Evolutionary conservation across 2,329 filamentous ascomycete genomes (phyloP).

Genomic region (Fusarium pininemorale): DNA sequence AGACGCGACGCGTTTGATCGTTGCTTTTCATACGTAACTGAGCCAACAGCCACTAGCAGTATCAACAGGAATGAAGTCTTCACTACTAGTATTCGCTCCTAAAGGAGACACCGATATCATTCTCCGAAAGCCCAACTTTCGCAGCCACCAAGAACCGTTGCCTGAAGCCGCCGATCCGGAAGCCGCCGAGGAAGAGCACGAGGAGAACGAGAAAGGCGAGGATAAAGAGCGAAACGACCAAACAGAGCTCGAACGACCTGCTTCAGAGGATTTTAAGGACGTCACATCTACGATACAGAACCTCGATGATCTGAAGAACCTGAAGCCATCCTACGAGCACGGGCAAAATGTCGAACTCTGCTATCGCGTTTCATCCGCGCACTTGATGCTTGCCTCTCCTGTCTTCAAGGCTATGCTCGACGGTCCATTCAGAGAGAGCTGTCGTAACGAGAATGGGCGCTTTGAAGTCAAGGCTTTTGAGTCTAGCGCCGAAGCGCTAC

Average conservation of each 20-base stretch:
- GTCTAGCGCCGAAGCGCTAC: constrained; percentile 33
- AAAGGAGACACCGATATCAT: background rate
- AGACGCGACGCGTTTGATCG: background rate
- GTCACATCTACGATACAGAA: background rate
- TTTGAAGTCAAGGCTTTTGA: background rate
- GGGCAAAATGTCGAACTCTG: background rate
- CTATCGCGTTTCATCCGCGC: background rate
- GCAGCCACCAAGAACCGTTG: background rate
- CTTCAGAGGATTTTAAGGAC: too few relatives aligned
- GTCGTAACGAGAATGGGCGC: rapidly evolving
- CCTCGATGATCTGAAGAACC: background rate
- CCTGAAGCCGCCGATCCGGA: rapidly evolving
- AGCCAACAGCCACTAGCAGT: rapidly evolving
- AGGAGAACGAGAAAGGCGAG: too few relatives aligned
- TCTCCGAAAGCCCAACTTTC: background rate
- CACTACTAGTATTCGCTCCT: background rate
- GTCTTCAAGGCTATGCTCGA: background rate
- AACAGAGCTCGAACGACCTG: too few relatives aligned
- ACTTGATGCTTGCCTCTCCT: background rate
- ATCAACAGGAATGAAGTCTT: background rate
- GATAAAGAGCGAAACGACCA: too few relatives aligned
- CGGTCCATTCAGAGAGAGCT: background rate
- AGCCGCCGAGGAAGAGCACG: rapidly evolving
- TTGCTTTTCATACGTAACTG: too few relatives aligned
- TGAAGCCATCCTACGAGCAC: rapidly evolving